Base-by-base conservation (phyloP, 192 early-diverging fungal genomes). In the Backusella liffmaniae region DNA sequence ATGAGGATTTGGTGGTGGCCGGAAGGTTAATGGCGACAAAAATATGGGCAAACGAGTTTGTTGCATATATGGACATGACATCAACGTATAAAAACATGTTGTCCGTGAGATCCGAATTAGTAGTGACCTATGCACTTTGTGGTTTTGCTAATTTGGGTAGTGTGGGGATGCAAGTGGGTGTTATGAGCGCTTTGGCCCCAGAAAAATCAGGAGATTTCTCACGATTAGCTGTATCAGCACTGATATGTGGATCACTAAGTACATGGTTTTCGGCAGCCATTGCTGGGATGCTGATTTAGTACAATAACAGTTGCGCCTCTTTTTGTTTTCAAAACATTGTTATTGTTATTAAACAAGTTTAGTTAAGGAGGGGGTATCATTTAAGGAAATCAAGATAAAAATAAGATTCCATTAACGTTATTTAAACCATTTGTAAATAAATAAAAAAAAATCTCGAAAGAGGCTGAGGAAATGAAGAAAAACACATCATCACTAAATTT, bases 111-210 rank as follows among this genome's bases (percentile, higher is more conserved):
- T 85, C 83, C 0, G 66, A 76, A 34, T 71, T 82, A 13, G 88
- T 93, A 39, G 76, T 84, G 8, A 90, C 93, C 34, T 95, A 94
- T 83, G 93, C 94, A 13, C 87, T 94, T 62, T 96, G 94, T 72
- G 92, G 93, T 15, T 97, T 94, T 76, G 94, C 93, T 32, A 97
- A 96, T 88, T 84, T 96, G n/a, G 88, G 89, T 15, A 92, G 89
- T 73, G 92, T 96, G 77, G 96, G 94, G 39, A 92, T 92, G 75
- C 93, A 96, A 85, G 90, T 94, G 65, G 90, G 92, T 74, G 72
- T 87, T 21, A 76, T 95, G 73, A 91, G 92, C 51, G 86, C 91
- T 72, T 86, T 97, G 81, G 91, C 92, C 21, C 94, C 94, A 18
- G 74, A 79, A 34, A 84, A 92, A 59, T 84, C 87, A 39, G 86